Base-by-base conservation (phyloP, 495 filamentous ascomycete genomes). In the Penicillium arizonense region DNA sequence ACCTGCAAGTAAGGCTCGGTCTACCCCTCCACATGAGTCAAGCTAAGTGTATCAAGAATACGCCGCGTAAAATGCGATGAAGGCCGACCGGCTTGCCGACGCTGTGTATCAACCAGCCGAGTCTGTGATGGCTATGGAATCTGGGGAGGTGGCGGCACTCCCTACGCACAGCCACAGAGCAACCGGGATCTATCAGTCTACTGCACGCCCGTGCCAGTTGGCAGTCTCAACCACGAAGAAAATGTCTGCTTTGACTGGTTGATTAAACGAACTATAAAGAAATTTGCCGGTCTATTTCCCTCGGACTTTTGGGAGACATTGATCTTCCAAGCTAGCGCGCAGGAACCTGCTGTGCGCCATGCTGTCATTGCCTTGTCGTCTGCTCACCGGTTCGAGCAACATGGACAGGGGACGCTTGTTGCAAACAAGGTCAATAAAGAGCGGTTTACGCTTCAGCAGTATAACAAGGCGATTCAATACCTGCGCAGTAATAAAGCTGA, bases 281-380 rank as follows among this genome's bases (percentile, higher is more conserved):
- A 85, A 52, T 68, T 88, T 28, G 79, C 83, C 1, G 84, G 84
- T 3, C 82, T 83, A 58, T 87, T 85, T 45, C 71, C 77, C 45
- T 84, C 82, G 4, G 79, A 77, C 6, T 84, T 87, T 53, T 88
- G 84, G 85, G 78, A 59, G 11, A 71, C 67, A 12, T 28, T 73
- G 36, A 52, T 88, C 10, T 65, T 86, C 32, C 81, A 84, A 60
- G 82, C 82, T 53, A 83, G 81, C 36, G 77, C 82, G 42, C 76
- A 76, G 13, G 82, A 87, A 60, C 72, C 85, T 4, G 74, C 81
- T 4, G 82, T 89, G 38, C 76, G 81, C 20, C 84, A 89, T 63
- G 83, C 86, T 7, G 77, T 87, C 1, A 74, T 87, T 12, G 85
- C 84, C 35, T 67, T 89, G 23, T 81, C 82, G 42, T 81, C 83